phyloP scores from a whole-genome alignment of 495 filamentous ascomycete genomes.

The Tricharina praecox region DNA sequence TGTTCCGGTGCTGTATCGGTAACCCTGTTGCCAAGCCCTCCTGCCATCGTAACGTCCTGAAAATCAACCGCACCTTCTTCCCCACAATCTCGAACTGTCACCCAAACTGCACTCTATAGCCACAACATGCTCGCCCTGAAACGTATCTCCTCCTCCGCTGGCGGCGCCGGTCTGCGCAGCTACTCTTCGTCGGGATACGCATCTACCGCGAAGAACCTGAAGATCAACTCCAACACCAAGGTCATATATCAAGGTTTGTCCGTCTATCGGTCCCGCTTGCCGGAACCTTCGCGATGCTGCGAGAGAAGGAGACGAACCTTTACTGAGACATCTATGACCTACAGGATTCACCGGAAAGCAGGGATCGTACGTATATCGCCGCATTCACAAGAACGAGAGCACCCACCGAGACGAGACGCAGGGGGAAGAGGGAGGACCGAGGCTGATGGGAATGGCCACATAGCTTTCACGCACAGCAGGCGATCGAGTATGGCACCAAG shows the following conservation, averaged over 20 bases:
- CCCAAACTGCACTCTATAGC: no score
- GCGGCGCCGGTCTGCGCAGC: slow-evolving; percentile 37
- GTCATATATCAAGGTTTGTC: slow-evolving; percentile 72
- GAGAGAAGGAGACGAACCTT: no score
- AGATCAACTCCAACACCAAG: slow-evolving; percentile 79
- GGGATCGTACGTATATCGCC: slow-evolving; percentile 93
- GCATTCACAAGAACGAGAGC: no score
- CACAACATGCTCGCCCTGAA: slow-evolving; percentile 29
- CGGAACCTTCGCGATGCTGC: not conserved
- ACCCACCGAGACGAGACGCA: no score
- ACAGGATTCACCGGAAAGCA: slow-evolving; percentile 79
- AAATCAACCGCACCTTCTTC: no score
- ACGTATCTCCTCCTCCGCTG: slow-evolving; percentile 31
- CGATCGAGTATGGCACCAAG: slow-evolving; percentile 95
- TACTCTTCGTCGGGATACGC: slow-evolving; percentile 57
- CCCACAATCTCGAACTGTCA: not conserved
- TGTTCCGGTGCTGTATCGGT: no score
- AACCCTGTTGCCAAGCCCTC: no score
- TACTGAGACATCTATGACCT: not conserved
- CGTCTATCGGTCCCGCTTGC: not conserved
- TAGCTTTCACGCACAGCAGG: slow-evolving; percentile 94
- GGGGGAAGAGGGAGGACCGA: no score
- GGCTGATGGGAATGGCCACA: no score
- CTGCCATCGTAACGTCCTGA: no score
- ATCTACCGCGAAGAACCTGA: slow-evolving; percentile 71